Base-by-base conservation (phyloP, 495 filamentous ascomycete genomes). In the Aspergillus haitiensis region DNA sequence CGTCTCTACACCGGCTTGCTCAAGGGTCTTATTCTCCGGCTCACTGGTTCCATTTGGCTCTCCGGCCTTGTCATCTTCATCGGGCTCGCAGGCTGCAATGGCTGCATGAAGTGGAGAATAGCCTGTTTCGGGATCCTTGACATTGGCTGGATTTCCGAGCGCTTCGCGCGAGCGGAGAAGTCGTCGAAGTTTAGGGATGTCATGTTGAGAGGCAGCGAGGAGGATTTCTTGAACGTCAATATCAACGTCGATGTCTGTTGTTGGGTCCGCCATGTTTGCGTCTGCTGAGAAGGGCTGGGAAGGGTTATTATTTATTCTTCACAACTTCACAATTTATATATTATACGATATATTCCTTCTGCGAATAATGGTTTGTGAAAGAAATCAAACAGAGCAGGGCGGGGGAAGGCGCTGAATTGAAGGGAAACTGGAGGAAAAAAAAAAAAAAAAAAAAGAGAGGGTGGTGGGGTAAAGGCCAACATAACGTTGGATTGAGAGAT, bases 101-200 rank as follows among this genome's bases (percentile, higher is more conserved):
- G 93, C 93, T 7, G 91, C 87, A 72, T 98, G 94, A 4, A 98
- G 81, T 11, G 94, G 91, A 1, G 93, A 89, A 69, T 86, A 90
- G 40, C 91, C 90, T 0, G 92, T 96, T 58, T 89, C 86, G 3
- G 88, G 81, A 64, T 98, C 93, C 71, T 92, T 89, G 12, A 88
- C 85, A 56, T 89, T 90, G 18, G 90, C 90, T 32, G 82, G 75
- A 71, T 82, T 77, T 13, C 72, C 68, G n/a, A 73, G 54, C 0
- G 64, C 48, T 37, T 72, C 65, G 57, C 82, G 79, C 13, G 85
- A 78, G 61, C 86, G 85, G 50, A 96, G 82, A 8, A 95, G 83
- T 39, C 81, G 80, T 63, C 86, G 87, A n/a, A 98, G 81, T 50
- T 86, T 80, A 10, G 78, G 65, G 63, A 90, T 68, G 73, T 98